phyloP scores from a whole-genome alignment of 192 early-diverging fungal genomes.

The Spinellus fusiger region DNA sequence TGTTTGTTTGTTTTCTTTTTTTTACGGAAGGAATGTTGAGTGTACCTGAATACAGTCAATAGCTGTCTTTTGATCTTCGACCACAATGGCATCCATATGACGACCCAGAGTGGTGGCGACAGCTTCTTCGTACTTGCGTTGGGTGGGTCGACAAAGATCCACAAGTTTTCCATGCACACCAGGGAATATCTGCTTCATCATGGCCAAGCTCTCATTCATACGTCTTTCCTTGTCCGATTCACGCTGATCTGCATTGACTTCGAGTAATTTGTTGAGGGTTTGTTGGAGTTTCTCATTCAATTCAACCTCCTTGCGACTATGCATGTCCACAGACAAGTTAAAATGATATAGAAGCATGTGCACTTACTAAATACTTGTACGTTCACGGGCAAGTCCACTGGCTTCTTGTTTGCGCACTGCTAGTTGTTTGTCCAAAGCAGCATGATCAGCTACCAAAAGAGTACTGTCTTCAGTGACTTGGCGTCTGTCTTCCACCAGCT shows the following conservation, averaged over 20 bases:
- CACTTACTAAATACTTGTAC: slow-evolving; percentile 55
- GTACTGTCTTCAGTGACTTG: slow-evolving; percentile 28
- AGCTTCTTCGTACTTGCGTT: slow-evolving; percentile 85
- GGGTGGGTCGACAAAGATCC: slow-evolving; percentile 89
- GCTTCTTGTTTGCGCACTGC: slow-evolving; percentile 42
- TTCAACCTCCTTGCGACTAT: slow-evolving; percentile 55
- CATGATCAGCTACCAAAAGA: background rate
- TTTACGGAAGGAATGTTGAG: too few species aligned
- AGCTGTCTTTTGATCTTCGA: slow-evolving; percentile 86
- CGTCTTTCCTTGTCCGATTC: slow-evolving; percentile 77
- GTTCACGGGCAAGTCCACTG: slow-evolving; percentile 56
- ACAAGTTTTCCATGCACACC: slow-evolving; percentile 86
- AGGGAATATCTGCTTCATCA: slow-evolving; percentile 79
- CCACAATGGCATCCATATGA: slow-evolving; percentile 92
- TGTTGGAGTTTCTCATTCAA: slow-evolving; percentile 82
- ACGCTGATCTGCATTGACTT: slow-evolving; percentile 76
- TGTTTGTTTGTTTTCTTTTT: background rate
- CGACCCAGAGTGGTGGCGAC: slow-evolving; percentile 84
- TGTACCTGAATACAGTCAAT: slow-evolving; percentile 91
- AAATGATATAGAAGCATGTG: background rate
- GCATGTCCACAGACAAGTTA: background rate
- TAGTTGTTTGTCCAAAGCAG: slow-evolving; percentile 9
- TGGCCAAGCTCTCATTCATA: slow-evolving; percentile 70
- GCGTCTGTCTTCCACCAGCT: slow-evolving; percentile 44
- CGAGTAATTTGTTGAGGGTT: slow-evolving; percentile 67